A percentile compares a stretch with the other conserved stretches of the same genome.
phyloP scores from a whole-genome alignment of 1,139 yeast species.

The Taphrina populina region DNA sequence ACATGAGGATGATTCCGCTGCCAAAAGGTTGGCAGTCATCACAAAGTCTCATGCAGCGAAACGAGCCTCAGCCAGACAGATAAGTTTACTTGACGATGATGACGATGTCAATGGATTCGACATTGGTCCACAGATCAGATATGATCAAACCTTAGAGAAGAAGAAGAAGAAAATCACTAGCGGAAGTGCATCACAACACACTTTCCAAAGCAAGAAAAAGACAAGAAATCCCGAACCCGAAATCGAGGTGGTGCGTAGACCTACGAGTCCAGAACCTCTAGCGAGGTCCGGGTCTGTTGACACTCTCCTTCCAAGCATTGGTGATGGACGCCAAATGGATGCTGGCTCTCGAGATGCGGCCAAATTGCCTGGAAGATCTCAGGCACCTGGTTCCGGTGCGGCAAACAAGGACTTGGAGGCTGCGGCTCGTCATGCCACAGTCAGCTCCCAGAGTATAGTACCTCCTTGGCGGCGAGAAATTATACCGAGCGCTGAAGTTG shows the following conservation, averaged over 20 bases:
- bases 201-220: constrained; percentile 12
- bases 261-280: constrained; percentile 35
- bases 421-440: no score
- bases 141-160: constrained; percentile 30
- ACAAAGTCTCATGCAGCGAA: neutral
- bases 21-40: neutral
- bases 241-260: constrained; percentile 39
- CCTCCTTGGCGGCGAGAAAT: constrained; percentile 21
- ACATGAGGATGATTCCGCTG: neutral
- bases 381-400: constrained; percentile 38
- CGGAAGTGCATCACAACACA: constrained; percentile 21
- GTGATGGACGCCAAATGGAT: constrained; percentile 3
- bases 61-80: constrained; percentile 34
- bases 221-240: constrained; percentile 11
- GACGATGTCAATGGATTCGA: constrained; percentile 38
- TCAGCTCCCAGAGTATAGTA: no score
- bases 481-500: constrained; percentile 26
- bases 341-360: neutral
- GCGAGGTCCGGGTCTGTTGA: neutral
- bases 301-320: constrained; percentile 6
- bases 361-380: no score
- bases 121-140: constrained; percentile 35
- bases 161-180: constrained; percentile 28
- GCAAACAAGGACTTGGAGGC: neutral
- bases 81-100: constrained; percentile 37